Percentiles rank a stretch among this genome's conserved stretches.
Evolutionary conservation across 1,284 basidiomycete genomes (phyloP).

Genomic region (Rhodotorula sp.): DNA sequence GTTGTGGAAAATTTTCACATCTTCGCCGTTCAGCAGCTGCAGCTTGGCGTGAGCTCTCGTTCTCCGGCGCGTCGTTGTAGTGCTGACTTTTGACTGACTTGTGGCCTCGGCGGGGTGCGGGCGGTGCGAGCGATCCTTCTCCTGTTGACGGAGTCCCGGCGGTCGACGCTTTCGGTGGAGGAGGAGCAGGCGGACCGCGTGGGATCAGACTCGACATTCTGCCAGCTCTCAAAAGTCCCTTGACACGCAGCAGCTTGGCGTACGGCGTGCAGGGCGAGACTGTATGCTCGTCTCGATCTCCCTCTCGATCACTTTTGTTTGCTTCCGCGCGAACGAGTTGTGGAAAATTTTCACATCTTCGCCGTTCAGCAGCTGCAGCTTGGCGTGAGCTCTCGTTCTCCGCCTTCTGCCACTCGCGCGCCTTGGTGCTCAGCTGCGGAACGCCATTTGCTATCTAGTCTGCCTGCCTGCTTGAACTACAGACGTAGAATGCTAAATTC

Average conservation of each 20-base stretch:
- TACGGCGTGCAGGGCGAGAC: neutral
- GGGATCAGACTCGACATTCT: neutral
- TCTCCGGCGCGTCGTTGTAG: constrained; percentile 12
- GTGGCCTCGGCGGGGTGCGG: constrained; percentile 1
- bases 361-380: too few relatives aligned
- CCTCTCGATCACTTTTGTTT: neutral
- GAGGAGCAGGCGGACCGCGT: neutral
- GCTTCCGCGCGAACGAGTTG: too few relatives aligned
- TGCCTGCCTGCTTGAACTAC: too few relatives aligned
- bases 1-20: too few relatives aligned
- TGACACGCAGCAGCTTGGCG: neutral
- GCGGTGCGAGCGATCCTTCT: neutral
- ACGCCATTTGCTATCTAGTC: too few relatives aligned
- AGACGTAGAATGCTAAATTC: too few relatives aligned
- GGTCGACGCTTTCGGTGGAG: neutral
- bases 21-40: too few relatives aligned
- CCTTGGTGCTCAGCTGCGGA: too few relatives aligned
- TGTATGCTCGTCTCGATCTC: neutral
- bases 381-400: too few relatives aligned
- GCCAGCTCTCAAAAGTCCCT: neutral
- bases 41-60: too few relatives aligned
- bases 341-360: too few relatives aligned
- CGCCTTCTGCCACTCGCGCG: too few relatives aligned
- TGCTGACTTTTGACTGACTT: constrained; percentile 5
- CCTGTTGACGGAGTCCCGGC: neutral